Evolutionary conservation across 139 green algal genomes (phyloP), one percentile per base, ranked within the genome.

Genomic region (Klebsormidium nitens): DNA sequence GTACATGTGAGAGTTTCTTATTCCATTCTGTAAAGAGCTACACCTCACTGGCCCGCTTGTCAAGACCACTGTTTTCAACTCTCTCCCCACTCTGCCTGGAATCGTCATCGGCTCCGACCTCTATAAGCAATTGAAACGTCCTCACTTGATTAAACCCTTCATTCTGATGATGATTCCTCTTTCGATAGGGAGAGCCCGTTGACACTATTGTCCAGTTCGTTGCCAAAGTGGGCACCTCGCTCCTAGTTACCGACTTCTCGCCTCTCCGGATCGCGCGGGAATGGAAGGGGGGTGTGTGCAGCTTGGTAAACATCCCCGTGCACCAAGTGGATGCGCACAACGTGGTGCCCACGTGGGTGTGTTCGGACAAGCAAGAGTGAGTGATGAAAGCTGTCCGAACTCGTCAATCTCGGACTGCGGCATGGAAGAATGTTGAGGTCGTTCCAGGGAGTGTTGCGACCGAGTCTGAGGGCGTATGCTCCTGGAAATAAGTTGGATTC

Each of bases 321-420:
- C 59, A 77, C 5, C 62, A 97, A 78, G 93, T 98, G 68, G 93
- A 98, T 57, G 90, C 93, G 0, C 93, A 98, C 89, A 98, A 97
- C 71, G 78, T 97, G 8, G 88, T 98, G 32, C 93, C 93, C 0
- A 81, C 88, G 26, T 98, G 93, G 93, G 80, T 84, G 55, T 87
- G 89, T 36, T 87, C 73, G 52, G 82, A 95, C 66, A 98, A 98
- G 81, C 77, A 87, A 0, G 91, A 97, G 83, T 60, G 42, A 50
- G 42, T 50, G 11, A 50, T 50, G 42, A 14, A 14, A 59, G 50
- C 19, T 59, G 50, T n/a, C n/a, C n/a, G n/a, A n/a, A n/a, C n/a
- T n/a, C n/a, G n/a, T n/a, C n/a, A n/a, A n/a, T n/a, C n/a, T n/a
- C n/a, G n/a, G n/a, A n/a, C n/a, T n/a, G n/a, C n/a, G n/a, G n/a